Base-by-base conservation (phyloP, 495 filamentous ascomycete species). In the Hypoxylon fuscum region DNA sequence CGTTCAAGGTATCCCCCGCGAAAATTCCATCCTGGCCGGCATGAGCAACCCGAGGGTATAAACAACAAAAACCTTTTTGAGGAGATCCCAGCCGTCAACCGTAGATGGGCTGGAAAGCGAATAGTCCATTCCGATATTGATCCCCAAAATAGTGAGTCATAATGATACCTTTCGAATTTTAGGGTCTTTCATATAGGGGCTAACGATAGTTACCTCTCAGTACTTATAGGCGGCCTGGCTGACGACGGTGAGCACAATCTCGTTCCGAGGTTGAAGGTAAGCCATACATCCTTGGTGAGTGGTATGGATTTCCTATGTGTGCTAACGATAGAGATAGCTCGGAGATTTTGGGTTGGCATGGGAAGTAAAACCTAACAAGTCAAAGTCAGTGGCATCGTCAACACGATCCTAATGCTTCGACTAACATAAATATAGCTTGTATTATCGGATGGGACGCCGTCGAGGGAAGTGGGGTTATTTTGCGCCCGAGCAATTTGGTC, bases 111-210 rank as follows among this genome's bases (percentile, higher is more conserved):
- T 15, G 11, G 17, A 34, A 64, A 62, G 23, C 8, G 31, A 7
- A 17, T 60, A 9, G 51, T 58, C 9, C 68, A 68, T 52, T 68
- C 64, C 43, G 64, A 70, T 29, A 64, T 70, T 21, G 64, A 68
- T 34, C 59, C 55, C 0, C 40, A 12, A 11, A 70, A 64, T n/a
- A 53, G 59, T 62, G 37, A 55, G 64, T 48, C n/a, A 35, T n/a
- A 34, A 15, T 21, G 40, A 17, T 22, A 5, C 11, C 11, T 14
- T 9, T 2, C 21, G 6, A 10, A 27, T 12, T 23, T 14, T 20
- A 48, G 29, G n/a, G 25, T 21, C 3, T 8, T 15, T 32, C 21
- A 50, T 1, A 44, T 14, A 15, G 20, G 17, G 20, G 4, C 2
- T 6, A 20, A 25, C 27, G 29, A 21, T 58, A 18, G 57, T 22